A percentile compares a stretch with the other conserved stretches of the same genome.
These are phyloP conservation scores for Neurospora sp. DNA, from an alignment of 2,329 filamentous ascomycete genomes.

Conservation along the genomic window DNA sequence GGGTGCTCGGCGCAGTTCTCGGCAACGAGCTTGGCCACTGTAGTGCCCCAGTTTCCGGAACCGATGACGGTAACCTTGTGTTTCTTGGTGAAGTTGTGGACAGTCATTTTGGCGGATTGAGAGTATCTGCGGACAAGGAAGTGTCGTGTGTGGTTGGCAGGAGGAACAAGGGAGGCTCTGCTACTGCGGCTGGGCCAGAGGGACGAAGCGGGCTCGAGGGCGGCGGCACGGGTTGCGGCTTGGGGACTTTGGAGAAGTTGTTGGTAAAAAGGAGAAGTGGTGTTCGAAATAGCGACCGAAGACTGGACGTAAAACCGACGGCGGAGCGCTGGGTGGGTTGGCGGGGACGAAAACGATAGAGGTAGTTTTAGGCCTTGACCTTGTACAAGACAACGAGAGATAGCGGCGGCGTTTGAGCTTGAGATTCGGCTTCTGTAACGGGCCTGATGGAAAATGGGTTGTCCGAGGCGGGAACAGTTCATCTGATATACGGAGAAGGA, in stretches of 20 bases:
- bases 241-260: neutral
- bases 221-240: neutral
- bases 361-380: neutral
- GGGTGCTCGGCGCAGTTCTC: slow-evolving; percentile 76
- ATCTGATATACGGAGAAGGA: neutral
- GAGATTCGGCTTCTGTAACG: neutral
- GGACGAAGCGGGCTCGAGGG: neutral
- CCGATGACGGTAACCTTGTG: slow-evolving; percentile 92
- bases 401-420: neutral
- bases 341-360: neutral
- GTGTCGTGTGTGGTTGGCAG: neutral
- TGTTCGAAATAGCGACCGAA: neutral
- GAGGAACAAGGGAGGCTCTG: neutral
- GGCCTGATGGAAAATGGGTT: neutral
- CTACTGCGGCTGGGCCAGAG: neutral
- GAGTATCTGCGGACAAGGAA: slow-evolving; percentile 4
- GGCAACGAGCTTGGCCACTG: slow-evolving; percentile 92
- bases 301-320: neutral
- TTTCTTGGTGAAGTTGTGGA: slow-evolving; percentile 36
- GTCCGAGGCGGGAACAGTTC: neutral
- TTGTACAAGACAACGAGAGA: neutral
- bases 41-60: slow-evolving; percentile 97
- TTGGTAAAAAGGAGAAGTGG: neutral
- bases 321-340: neutral
- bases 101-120: slow-evolving; percentile 16